A percentile compares a stretch with the other conserved stretches of the same genome.
Evolutionary conservation across 208 protist species (phyloP).

Genomic region (Crithidia thermophila): DNA sequence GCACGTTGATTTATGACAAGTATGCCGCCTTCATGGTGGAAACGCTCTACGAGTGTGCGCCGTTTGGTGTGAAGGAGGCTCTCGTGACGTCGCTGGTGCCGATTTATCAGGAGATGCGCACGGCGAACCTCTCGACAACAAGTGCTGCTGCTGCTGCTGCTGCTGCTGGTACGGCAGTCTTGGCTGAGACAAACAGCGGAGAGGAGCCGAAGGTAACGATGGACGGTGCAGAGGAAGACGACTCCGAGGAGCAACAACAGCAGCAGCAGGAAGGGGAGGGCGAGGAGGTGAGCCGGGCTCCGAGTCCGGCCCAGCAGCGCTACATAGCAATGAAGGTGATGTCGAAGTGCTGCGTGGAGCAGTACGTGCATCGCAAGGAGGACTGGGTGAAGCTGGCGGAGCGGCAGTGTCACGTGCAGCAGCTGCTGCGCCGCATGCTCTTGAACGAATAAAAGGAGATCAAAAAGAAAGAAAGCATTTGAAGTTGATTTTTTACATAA

Average conservation of each 20-base stretch:
- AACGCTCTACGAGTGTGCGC: slow-evolving; percentile 67
- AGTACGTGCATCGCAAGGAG: slow-evolving; percentile 83
- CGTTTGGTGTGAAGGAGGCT: slow-evolving; percentile 78
- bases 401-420: slow-evolving; percentile 80
- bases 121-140: background rate
- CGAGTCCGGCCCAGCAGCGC: slow-evolving; percentile 34
- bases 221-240: background rate
- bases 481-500: background rate
- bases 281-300: slow-evolving; percentile 5
- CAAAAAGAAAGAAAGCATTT: slow-evolving; percentile 1
- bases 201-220: background rate
- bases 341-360: slow-evolving; percentile 86
- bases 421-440: slow-evolving; percentile 69
- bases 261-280: slow-evolving; percentile 4
- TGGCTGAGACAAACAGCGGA: background rate
- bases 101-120: slow-evolving; percentile 50
- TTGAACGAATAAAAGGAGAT: slow-evolving; percentile 14
- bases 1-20: slow-evolving; percentile 49
- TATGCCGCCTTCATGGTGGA: slow-evolving; percentile 83
- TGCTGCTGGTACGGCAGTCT: background rate
- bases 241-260: background rate
- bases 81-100: slow-evolving; percentile 74
- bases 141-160: background rate
- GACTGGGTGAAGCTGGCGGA: slow-evolving; percentile 82
- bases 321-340: slow-evolving; percentile 85